A percentile compares a stretch with the other conserved stretches of the same genome.
phyloP scores from a whole-genome alignment of 2,329 filamentous ascomycete species.

The Cercospora citrullina region DNA sequence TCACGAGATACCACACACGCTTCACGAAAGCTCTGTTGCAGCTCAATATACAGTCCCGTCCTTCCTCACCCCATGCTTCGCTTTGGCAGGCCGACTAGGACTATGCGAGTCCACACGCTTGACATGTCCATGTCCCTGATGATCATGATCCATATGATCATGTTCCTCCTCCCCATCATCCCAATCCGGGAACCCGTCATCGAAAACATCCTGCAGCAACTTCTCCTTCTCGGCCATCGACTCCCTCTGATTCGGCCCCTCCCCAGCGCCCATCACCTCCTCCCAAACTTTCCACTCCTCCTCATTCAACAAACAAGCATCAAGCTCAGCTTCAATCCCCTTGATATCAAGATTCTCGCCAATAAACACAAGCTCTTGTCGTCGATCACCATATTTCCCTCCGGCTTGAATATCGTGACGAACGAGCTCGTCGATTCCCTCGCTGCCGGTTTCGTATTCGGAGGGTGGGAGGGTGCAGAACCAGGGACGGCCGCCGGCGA shows the following conservation, averaged over 20 bases:
- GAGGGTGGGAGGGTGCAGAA: slow-evolving; percentile 60
- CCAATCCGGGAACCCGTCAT: slow-evolving; percentile 38
- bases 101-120: slow-evolving; percentile 25
- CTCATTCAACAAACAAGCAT: slow-evolving; percentile 63
- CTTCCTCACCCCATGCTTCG: slow-evolving; percentile 28
- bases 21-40: not conserved
- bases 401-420: slow-evolving; percentile 49
- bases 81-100: slow-evolving; percentile 11
- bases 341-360: slow-evolving; percentile 61
- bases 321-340: slow-evolving; percentile 55
- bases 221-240: slow-evolving; percentile 36
- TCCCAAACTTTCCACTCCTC: slow-evolving; percentile 52
- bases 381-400: slow-evolving; percentile 64
- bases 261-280: slow-evolving; percentile 31
- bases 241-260: slow-evolving; percentile 22
- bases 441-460: slow-evolving; percentile 52
- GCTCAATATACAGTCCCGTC: slow-evolving; percentile 27
- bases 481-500: slow-evolving; percentile 58
- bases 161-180: slow-evolving; percentile 23
- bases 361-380: slow-evolving; percentile 74
- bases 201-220: slow-evolving; percentile 46
- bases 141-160: slow-evolving; percentile 27
- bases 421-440: slow-evolving; percentile 51
- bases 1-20: not conserved
- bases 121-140: slow-evolving; percentile 18